Percentiles rank a stretch among this genome's conserved stretches.
These are phyloP conservation scores for Lactarius hatsudake DNA, from an alignment of 768 basidiomycete genomes.

Conservation along the genomic window DNA sequence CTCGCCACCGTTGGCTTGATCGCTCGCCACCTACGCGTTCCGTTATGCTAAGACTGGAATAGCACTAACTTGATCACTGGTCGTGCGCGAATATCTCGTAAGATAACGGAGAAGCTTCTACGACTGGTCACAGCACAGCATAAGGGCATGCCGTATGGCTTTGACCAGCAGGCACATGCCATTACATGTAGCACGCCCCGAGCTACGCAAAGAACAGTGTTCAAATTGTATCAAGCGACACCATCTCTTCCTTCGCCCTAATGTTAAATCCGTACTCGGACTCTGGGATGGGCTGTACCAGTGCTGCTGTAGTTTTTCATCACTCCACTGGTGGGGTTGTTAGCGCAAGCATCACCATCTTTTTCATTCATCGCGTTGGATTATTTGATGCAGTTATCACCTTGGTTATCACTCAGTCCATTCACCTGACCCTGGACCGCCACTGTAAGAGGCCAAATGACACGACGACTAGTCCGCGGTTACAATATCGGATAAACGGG, in stretches of 20 bases:
- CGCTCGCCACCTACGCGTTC: neutral
- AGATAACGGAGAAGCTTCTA: neutral
- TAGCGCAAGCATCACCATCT: neutral
- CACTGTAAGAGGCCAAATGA: neutral
- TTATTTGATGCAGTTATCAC: neutral
- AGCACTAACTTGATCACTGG: neutral
- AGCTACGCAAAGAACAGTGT: neutral
- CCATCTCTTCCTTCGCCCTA: neutral
- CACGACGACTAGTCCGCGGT: neutral
- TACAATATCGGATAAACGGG: neutral
- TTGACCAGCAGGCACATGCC: neutral
- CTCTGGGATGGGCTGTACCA: neutral
- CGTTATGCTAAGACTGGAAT: neutral
- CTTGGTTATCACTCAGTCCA: neutral
- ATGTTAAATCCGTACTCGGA: neutral
- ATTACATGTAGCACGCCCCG: neutral
- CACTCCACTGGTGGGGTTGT: neutral
- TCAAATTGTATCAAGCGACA: neutral
- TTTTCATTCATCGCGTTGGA: neutral
- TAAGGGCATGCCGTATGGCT: neutral
- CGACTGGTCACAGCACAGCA: neutral
- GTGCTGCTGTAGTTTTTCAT: neutral
- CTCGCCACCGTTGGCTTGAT: neutral
- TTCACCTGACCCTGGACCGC: neutral
- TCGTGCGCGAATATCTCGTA: neutral